Percentiles rank a stretch among this genome's conserved stretches.
Conservation (phyloP, 2,329 filamentous ascomycete genomes). For the Penicillium sp. region DNA sequence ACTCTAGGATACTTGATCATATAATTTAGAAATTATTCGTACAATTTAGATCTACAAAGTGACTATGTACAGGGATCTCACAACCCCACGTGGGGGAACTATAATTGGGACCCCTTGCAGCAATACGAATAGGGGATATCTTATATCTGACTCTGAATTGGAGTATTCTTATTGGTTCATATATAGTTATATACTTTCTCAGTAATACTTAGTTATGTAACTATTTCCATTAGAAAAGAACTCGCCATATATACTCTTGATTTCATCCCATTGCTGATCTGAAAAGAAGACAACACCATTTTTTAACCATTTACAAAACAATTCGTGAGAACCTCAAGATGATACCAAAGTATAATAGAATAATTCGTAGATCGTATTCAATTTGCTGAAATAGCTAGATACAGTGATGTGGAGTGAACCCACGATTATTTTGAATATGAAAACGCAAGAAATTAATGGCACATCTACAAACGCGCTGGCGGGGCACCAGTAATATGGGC, state of each 20-base stretch:
- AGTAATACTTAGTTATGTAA: not conserved
- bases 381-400: not conserved
- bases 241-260: not conserved
- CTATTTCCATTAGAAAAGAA: not conserved
- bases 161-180: not conserved
- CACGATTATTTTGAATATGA: not conserved
- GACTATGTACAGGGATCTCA: not conserved
- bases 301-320: too few species aligned
- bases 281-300: not conserved
- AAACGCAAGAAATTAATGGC: not conserved
- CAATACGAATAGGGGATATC: too few species aligned
- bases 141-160: not conserved
- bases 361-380: constrained; percentile 2
- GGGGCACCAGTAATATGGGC: constrained; percentile 23
- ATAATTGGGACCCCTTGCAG: not conserved
- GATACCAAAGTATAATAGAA: not conserved
- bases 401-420: not conserved
- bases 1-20: not conserved
- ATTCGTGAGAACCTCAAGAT: not conserved
- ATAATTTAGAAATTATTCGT: too few species aligned
- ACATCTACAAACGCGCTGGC: constrained; percentile 31
- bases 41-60: not conserved
- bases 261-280: not conserved
- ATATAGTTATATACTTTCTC: not conserved
- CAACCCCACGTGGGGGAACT: constrained; percentile 2